phyloP scores from a whole-genome alignment of 768 basidiomycete genomes.

The Boletus huronensis region DNA sequence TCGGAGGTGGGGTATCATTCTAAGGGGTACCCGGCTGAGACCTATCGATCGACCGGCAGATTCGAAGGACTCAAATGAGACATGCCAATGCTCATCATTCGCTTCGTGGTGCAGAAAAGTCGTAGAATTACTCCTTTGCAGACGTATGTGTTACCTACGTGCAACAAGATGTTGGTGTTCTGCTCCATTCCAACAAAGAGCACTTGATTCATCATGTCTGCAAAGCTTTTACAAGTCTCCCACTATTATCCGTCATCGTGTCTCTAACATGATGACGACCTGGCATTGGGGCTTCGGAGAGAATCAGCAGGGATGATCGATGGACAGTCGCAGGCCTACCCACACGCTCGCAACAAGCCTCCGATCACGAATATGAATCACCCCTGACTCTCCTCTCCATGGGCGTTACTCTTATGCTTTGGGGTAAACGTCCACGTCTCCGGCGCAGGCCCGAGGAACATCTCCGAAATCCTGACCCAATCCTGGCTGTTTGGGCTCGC shows the following conservation, averaged over 20 bases:
- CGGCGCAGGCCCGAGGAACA: slow-evolving; percentile 89
- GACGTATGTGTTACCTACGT: too few relatives aligned
- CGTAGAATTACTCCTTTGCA: too few relatives aligned
- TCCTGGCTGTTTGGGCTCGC: slow-evolving; percentile 76
- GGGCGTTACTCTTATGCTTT: slow-evolving; percentile 91
- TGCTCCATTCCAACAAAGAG: too few relatives aligned
- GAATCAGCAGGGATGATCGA: too few relatives aligned
- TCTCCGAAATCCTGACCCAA: slow-evolving; percentile 92
- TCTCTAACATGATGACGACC: neutral
- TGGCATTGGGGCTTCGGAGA: neutral
- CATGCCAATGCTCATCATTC: too few relatives aligned
- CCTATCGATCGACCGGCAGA: too few relatives aligned
- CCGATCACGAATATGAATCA: slow-evolving; percentile 15
- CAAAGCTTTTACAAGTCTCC: neutral
- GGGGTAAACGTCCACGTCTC: slow-evolving; percentile 83
- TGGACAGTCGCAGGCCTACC: neutral
- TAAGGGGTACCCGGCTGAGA: too few relatives aligned
- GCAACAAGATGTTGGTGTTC: too few relatives aligned
- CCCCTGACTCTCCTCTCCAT: slow-evolving; percentile 62
- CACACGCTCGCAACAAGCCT: neutral
- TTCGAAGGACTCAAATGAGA: too few relatives aligned
- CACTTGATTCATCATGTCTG: neutral
- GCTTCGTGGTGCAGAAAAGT: too few relatives aligned
- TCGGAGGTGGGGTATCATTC: too few relatives aligned
- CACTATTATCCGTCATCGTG: neutral